A percentile compares a stretch with the other conserved stretches of the same genome.
Conservation (phyloP, 2,329 filamentous ascomycete species). For the Dendryphion nanum region DNA sequence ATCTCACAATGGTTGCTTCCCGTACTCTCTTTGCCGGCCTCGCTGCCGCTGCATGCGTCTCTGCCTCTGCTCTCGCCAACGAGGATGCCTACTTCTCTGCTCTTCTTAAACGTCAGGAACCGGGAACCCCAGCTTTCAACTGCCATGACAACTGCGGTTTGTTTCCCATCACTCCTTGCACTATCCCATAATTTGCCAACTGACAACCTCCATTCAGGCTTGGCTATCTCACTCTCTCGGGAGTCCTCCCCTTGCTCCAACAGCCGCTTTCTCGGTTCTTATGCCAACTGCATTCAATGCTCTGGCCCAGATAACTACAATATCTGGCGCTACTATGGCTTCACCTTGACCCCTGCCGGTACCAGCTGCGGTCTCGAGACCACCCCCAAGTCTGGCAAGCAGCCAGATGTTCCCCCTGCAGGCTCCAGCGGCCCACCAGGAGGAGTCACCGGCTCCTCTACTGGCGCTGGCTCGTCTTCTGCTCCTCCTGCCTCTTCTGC, state of each 20-base stretch:
- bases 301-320: constrained; percentile 42
- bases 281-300: constrained; percentile 47
- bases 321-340: constrained; percentile 48
- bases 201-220: constrained; percentile 10
- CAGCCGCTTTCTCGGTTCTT: constrained; percentile 41
- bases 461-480: constrained; percentile 9
- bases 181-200: constrained; percentile 13
- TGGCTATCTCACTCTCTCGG: constrained; percentile 37
- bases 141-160: constrained; percentile 55
- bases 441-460: constrained; percentile 6
- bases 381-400: constrained; percentile 16
- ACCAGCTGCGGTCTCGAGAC: constrained; percentile 17
- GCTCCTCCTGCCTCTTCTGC: not conserved
- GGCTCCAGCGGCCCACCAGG: constrained; percentile 5
- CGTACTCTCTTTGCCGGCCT: constrained; percentile 14
- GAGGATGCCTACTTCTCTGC: constrained; percentile 14
- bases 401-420: constrained; percentile 12
- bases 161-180: constrained; percentile 16
- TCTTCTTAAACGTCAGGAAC: constrained; percentile 47
- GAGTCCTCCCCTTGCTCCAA: constrained; percentile 38
- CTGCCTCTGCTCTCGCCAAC: constrained; percentile 4
- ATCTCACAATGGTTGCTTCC: constrained; percentile 17
- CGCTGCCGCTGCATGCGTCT: constrained; percentile 11
- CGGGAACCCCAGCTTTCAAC: constrained; percentile 46
- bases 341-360: constrained; percentile 34